Evolutionary conservation across 257 asterid species (phyloP).

Genomic region (Striga asiatica): DNA sequence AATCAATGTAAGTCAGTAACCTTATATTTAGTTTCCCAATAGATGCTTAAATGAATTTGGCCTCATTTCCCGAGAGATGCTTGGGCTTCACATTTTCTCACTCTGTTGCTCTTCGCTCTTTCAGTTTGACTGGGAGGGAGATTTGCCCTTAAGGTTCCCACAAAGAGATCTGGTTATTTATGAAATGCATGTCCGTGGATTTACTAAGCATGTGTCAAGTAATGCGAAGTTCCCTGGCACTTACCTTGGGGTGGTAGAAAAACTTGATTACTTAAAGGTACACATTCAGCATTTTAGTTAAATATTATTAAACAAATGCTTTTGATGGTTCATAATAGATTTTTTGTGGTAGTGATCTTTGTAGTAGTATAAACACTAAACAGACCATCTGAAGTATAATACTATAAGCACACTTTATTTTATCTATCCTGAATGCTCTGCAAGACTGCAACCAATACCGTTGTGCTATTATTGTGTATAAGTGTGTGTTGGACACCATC

Average conservation of each 20-base stretch:
- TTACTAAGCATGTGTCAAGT: conserved; percentile 85
- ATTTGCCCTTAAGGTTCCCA: conserved; percentile 63
- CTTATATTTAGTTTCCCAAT: conserved; percentile 5
- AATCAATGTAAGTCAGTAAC: neutral
- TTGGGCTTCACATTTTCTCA: neutral
- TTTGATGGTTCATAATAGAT: neutral
- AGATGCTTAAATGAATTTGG: conserved; percentile 6
- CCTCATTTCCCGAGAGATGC: no score
- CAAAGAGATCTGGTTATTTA: conserved; percentile 67
- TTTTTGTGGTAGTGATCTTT: neutral
- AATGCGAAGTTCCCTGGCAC: conserved; percentile 71
- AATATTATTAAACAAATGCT: conserved; percentile 3
- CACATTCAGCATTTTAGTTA: conserved; percentile 12
- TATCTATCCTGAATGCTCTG: no score
- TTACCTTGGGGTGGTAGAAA: conserved; percentile 75
- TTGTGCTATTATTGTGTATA: no score
- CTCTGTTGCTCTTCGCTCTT: conserved; percentile 18
- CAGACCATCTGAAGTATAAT: neutral
- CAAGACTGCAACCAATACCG: neutral
- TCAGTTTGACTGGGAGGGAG: conserved; percentile 99
- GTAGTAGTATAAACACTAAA: neutral
- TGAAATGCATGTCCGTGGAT: conserved; percentile 98
- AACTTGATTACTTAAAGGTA: conserved; percentile 92
- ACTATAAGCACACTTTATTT: neutral
- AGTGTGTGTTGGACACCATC: no score